phyloP scores from a whole-genome alignment of 2,329 filamentous ascomycete genomes.

The Cercospora beticola region DNA sequence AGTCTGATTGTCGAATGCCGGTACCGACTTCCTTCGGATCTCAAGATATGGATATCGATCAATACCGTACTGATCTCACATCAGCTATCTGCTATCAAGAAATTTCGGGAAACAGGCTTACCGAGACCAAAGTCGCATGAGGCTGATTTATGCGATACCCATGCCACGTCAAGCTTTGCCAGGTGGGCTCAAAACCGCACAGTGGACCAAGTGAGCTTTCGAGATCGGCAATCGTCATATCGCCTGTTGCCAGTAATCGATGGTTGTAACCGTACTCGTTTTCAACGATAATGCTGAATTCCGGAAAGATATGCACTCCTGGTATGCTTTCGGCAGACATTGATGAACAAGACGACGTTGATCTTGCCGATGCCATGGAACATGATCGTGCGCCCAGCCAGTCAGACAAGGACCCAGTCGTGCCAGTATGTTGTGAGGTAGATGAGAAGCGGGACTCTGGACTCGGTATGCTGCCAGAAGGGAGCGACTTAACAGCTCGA shows the following conservation, averaged over 20 bases:
- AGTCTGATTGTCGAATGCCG: constrained; percentile 6
- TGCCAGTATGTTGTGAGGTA: not conserved
- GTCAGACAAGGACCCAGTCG: not conserved
- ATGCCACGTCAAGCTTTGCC: constrained; percentile 20
- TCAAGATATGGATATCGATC: constrained; percentile 11
- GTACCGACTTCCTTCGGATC: constrained; percentile 1
- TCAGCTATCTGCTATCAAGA: not conserved
- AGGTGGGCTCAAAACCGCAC: constrained; percentile 12
- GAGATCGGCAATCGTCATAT: constrained; percentile 19
- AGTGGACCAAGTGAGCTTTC: constrained; percentile 14
- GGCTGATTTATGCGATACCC: constrained; percentile 22
- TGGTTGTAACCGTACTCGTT: constrained; percentile 9
- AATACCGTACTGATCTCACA: constrained; percentile 1
- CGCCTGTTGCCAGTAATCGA: constrained; percentile 10
- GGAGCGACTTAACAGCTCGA: constrained; percentile 16
- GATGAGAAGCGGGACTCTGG: not conserved
- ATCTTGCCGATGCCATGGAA: constrained; percentile 3
- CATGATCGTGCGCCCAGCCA: constrained; percentile 3
- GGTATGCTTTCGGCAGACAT: not conserved
- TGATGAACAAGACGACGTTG: not conserved
- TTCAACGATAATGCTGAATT: constrained; percentile 4
- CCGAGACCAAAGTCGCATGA: constrained; percentile 15
- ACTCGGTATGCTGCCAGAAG: constrained; percentile 7
- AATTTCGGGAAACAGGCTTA: not conserved
- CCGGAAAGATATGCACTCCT: constrained; percentile 1